Evolutionary conservation across 2,329 filamentous ascomycete genomes (phyloP).

Genomic region (Plenodomus biglobosus): DNA sequence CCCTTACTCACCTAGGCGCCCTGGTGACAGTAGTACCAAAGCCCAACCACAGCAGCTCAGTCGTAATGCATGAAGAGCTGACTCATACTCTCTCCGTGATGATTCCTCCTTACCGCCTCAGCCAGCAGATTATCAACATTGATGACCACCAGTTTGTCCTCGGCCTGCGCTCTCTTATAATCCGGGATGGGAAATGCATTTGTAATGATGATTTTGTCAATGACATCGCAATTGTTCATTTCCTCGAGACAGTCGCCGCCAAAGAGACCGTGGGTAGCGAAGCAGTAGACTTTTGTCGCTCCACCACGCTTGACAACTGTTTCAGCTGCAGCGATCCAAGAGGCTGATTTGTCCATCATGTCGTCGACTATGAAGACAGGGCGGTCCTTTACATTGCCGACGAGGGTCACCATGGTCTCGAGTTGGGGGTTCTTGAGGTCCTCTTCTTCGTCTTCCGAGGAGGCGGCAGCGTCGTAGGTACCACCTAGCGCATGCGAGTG

Average conservation of each 20-base stretch:
- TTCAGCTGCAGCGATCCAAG: constrained; percentile 96
- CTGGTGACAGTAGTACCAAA: neutral
- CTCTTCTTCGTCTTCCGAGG: constrained; percentile 91
- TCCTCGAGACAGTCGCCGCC: constrained; percentile 86
- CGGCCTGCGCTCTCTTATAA: constrained; percentile 67
- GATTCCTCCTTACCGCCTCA: constrained; percentile 92
- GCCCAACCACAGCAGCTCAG: constrained; percentile 11
- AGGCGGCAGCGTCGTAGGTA: constrained; percentile 77
- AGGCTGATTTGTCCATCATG: constrained; percentile 97
- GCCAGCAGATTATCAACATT: constrained; percentile 85
- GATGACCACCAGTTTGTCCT: constrained; percentile 79
- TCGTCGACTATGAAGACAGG: constrained; percentile 96
- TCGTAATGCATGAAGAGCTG: constrained; percentile 53
- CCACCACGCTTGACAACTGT: constrained; percentile 90
- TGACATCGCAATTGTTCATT: constrained; percentile 88
- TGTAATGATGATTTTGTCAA: constrained; percentile 90
- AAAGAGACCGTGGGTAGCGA: constrained; percentile 95
- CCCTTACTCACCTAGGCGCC: neutral
- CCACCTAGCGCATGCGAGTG: constrained; percentile 77
- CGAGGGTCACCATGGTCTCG: constrained; percentile 96
- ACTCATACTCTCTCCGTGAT: constrained; percentile 84
- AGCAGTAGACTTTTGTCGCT: constrained; percentile 94
- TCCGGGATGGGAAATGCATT: constrained; percentile 93
- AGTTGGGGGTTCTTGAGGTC: constrained; percentile 76
- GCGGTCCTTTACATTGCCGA: constrained; percentile 85